Conservation (phyloP, 495 filamentous ascomycete genomes). For the Penicillium longicatenatum region DNA sequence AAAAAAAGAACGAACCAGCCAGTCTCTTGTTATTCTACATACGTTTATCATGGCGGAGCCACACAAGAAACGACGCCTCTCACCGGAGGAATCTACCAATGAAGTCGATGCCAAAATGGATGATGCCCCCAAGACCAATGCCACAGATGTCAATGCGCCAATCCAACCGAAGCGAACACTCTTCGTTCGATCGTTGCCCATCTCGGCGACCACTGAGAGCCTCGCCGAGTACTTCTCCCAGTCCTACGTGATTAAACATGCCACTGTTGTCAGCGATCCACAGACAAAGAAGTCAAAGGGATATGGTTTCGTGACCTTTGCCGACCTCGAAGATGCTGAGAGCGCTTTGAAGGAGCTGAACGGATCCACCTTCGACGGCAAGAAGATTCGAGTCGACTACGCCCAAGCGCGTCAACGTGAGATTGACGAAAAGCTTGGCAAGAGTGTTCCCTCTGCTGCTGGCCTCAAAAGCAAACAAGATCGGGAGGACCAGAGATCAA, state of each 20-base stretch:
- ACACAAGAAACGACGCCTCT: slow-evolving; percentile 37
- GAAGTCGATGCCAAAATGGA: slow-evolving; percentile 25
- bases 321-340: slow-evolving; percentile 86
- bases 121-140: slow-evolving; percentile 27
- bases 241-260: slow-evolving; percentile 91
- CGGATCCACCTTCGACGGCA: slow-evolving; percentile 69
- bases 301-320: slow-evolving; percentile 96
- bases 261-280: slow-evolving; percentile 79
- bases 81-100: slow-evolving; percentile 24
- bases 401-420: slow-evolving; percentile 83
- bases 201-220: slow-evolving; percentile 74
- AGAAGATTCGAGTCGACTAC: slow-evolving; percentile 81
- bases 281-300: slow-evolving; percentile 82
- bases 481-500: slow-evolving; percentile 57
- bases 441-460: slow-evolving; percentile 48
- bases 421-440: slow-evolving; percentile 50
- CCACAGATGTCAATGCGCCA: slow-evolving; percentile 22
- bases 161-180: slow-evolving; percentile 63
- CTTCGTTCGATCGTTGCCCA: slow-evolving; percentile 86
- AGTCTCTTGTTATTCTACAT: slow-evolving; percentile 13
- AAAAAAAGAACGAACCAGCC: slow-evolving; percentile 20
- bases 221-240: slow-evolving; percentile 90
- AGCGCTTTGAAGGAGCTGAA: slow-evolving; percentile 77
- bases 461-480: slow-evolving; percentile 56
- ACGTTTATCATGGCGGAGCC: slow-evolving; percentile 35